These are phyloP conservation scores for Nemophila menziesii DNA, from an alignment of 257 asterid genomes.

Conservation along the genomic window DNA sequence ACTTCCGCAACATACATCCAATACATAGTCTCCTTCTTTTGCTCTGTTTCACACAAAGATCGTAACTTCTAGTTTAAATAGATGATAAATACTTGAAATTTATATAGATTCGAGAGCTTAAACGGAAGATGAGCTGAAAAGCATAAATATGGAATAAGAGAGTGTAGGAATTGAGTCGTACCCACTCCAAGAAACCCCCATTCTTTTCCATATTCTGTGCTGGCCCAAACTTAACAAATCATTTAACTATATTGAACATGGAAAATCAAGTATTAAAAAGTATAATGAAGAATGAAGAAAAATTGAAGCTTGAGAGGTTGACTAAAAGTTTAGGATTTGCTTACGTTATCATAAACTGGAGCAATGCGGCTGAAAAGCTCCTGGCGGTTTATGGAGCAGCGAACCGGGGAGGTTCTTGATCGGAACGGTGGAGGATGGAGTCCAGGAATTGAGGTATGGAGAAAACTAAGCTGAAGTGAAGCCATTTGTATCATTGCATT, in stretches of 20 bases:
- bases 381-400: conserved; percentile 55
- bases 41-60: conserved; percentile 34
- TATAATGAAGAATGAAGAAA: neutral
- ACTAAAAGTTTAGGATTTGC: conserved; percentile 4
- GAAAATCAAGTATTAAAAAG: conserved; percentile 6
- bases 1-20: conserved; percentile 90
- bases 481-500: neutral
- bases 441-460: neutral
- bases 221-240: conserved; percentile 60
- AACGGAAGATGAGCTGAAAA: neutral
- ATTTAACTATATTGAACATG: conserved; percentile 40
- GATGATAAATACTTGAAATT: neutral
- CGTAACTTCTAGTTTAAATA: conserved; percentile 9
- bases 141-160: conserved; percentile 1
- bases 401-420: conserved; percentile 10
- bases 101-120: neutral
- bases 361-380: conserved; percentile 70
- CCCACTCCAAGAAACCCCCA: conserved; percentile 91
- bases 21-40: conserved; percentile 57
- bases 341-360: conserved; percentile 75
- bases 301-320: neutral
- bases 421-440: conserved; percentile 17
- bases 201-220: conserved; percentile 83
- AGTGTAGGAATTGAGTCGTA: conserved; percentile 10
- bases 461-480: conserved; percentile 9